Evolutionary conservation across 2,329 filamentous ascomycete species (phyloP), one percentile per base, ranked within the genome.

Genomic region (Verticillium isaacii): DNA sequence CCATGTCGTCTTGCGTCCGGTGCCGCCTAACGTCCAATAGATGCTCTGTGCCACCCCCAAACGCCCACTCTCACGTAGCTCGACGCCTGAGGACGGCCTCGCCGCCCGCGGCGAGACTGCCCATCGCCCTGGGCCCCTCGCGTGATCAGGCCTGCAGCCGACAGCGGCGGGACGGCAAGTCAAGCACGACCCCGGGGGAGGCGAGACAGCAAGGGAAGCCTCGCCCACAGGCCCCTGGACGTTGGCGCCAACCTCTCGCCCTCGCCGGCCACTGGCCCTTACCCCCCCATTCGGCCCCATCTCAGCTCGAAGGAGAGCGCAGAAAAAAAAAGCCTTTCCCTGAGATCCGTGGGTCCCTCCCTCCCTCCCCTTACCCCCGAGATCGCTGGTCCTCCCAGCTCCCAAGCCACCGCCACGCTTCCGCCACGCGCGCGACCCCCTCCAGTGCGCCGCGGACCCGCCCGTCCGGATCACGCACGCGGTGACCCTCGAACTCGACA

Each of bases 401-500:
- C 4, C 89, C 89, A 68, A 90, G 72, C 86, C 88, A 91, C 70
- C 88, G 82, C 79, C 83, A 89, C 56, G 76, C 80, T 73, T 85
- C 78, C n/a, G 86, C 86, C 65, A 86, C 83, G 34, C 72, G 72
- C 1, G 76, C 77, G 66, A 93, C 78, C 65, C 83, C 83, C 58
- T 77, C 77, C 71, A 93, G 74, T 32, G 87, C 89, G 25, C 75
- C 76, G 62, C 84, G 81, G 17, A 93, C 88, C 64, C 80, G 79
- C 3, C 81, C 83, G 59, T 82, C 80, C 2, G 80, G 79, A 68
- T 86, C 85, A 57, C 76, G 73, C 61, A 73, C 68, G 66, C 76
- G 77, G 72, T 86, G 82, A 1, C 90, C 89, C 72, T 90, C 85
- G 69, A 96, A 93, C 79, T 98, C 94, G 34, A 97, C 88, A 72